Percentiles rank a stretch among this genome's conserved stretches.
Evolutionary conservation across 345 rosid genomes (phyloP).

Genomic region (Mangifera indica): DNA sequence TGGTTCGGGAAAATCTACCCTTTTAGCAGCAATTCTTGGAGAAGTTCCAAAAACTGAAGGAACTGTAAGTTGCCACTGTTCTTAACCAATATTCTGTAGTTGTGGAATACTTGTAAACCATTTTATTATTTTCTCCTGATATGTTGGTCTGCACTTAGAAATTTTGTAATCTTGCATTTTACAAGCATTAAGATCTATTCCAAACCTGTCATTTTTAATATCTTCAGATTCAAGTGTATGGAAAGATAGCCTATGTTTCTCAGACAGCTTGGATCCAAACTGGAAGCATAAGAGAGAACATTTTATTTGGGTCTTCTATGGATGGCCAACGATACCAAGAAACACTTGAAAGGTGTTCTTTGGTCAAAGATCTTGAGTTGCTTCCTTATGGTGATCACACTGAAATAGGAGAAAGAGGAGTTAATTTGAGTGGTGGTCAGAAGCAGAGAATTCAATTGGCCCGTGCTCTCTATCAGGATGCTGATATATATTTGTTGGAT

Average conservation of each 20-base stretch:
- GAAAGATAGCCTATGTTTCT: conserved; percentile 86
- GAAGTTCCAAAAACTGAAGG: conserved; percentile 71
- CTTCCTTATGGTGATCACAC: conserved; percentile 89
- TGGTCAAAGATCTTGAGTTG: conserved; percentile 86
- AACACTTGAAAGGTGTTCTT: conserved; percentile 70
- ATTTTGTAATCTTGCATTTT: neutral
- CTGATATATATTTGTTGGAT: conserved; percentile 86
- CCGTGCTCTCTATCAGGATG: conserved; percentile 91
- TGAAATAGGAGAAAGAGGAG: conserved; percentile 98
- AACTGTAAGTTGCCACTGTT: conserved; percentile 46
- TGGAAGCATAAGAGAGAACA: conserved; percentile 79
- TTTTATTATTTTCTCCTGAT: neutral
- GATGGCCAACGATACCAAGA: conserved; percentile 64
- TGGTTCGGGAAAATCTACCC: conserved; percentile 95
- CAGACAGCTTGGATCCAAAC: conserved; percentile 97
- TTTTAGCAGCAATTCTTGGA: conserved; percentile 86
- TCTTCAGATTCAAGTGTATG: conserved; percentile 65
- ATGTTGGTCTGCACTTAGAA: neutral
- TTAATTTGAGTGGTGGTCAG: conserved; percentile 96
- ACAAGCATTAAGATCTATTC: neutral
- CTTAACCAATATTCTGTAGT: neutral
- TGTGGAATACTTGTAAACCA: neutral
- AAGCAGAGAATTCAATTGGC: conserved; percentile 97
- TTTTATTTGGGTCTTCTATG: conserved; percentile 77
- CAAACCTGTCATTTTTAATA: conserved; percentile 4